A percentile compares a stretch with the other conserved stretches of the same genome.
Conservation (phyloP, 2,329 filamentous ascomycete genomes). For the Aureobasidium sp. region DNA sequence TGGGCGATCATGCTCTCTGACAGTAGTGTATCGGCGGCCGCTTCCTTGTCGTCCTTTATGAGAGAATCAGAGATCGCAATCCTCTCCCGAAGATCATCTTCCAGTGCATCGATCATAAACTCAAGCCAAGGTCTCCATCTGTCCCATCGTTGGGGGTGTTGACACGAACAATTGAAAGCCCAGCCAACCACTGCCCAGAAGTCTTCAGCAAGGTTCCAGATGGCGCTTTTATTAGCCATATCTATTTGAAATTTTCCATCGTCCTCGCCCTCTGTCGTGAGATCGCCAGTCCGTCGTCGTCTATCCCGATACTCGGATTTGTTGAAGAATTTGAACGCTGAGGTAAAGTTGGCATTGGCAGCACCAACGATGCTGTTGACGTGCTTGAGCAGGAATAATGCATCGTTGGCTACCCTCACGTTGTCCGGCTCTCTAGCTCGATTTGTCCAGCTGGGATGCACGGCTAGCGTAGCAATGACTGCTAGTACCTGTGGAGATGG, state of each 20-base stretch:
- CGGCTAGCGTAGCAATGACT: slow-evolving; percentile 70
- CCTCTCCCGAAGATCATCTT: slow-evolving; percentile 60
- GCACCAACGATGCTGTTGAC: slow-evolving; percentile 61
- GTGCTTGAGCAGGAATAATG: slow-evolving; percentile 64
- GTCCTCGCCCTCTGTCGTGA: slow-evolving; percentile 27
- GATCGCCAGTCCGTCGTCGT: slow-evolving; percentile 14
- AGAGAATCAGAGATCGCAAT: slow-evolving; percentile 27
- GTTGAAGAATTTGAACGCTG: slow-evolving; percentile 62
- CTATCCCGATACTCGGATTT: slow-evolving; percentile 2
- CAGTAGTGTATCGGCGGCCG: slow-evolving; percentile 30
- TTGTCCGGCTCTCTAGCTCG: slow-evolving; percentile 57
- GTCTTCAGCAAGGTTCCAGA: slow-evolving; percentile 73
- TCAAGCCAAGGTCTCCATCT: slow-evolving; percentile 76
- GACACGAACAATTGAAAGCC: slow-evolving; percentile 82
- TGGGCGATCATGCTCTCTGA: slow-evolving; percentile 52
- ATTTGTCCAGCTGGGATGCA: slow-evolving; percentile 74
- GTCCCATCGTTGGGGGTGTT: slow-evolving; percentile 67
- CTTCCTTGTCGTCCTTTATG: slow-evolving; percentile 18
- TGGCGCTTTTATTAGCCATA: slow-evolving; percentile 49
- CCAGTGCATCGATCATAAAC: slow-evolving; percentile 70
- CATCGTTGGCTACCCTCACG: slow-evolving; percentile 56
- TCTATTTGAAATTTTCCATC: slow-evolving; percentile 31
- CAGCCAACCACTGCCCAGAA: slow-evolving; percentile 88
- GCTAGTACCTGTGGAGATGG: slow-evolving; percentile 69
- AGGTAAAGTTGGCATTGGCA: slow-evolving; percentile 59